Base-by-base conservation (phyloP, 371 early-diverging fungal genomes). In the Umbelopsis sp. region DNA sequence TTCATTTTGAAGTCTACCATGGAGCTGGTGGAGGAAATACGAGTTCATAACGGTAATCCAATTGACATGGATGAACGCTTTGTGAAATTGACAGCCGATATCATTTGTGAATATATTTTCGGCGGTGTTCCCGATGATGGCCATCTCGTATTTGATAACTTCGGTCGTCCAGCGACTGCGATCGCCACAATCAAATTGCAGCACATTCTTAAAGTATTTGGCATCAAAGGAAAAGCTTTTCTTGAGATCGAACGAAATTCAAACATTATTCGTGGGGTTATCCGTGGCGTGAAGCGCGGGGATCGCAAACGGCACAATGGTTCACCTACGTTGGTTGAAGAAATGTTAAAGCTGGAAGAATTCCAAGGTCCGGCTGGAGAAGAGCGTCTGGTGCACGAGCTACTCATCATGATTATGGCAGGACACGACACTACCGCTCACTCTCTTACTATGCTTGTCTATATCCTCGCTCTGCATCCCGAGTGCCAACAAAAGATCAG, bases 401-500 rank as follows among this genome's bases (percentile, higher is more conserved):
- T 52, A 25, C n/a, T 67, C 22, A 44, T 50, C 10, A 32, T 67
- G 52, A 41, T 67, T 0, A 41, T 52, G n/a, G 67, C 67, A 4
- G 67, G 67, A 8, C 67, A 67, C 22, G 67, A 67, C 22, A 67
- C 67, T 10, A 67, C 67, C 11, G 50, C 67, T 16, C 67, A 67
- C 14, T 51, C 67, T 0, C 18, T 53, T 4, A 53, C 67, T 3
- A 38, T 67, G 18, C 5, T 53, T 14, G 24, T 44, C 44, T 50
- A 52, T 44, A 24, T 37, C 20, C 35, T 67, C 14, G 52, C 67
- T 3, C 16, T 53, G 25, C 38, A 41, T 11, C 67, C 53, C 35
- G 44, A 67, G 22, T 41, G 50, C 8, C 44, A 52, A 14, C 18
- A 25, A 12, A 44, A 35, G 14, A 35, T 67, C 29, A 24, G 50